Evolutionary conservation across 345 rosid species (phyloP).

Genomic region (Viola odorata): DNA sequence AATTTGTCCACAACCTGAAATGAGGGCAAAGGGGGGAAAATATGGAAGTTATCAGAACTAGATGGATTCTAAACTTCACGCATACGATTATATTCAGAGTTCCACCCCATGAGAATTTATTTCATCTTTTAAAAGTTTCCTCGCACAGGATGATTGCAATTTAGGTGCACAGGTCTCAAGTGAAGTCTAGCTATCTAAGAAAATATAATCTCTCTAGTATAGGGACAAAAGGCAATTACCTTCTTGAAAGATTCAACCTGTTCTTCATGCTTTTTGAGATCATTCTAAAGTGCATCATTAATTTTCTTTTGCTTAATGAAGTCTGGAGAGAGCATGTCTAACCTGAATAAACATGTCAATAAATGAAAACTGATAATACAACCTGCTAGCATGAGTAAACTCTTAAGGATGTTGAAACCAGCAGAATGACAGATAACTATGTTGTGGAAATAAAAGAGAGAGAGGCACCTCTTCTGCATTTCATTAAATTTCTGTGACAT

Average conservation of each 20-base stretch:
- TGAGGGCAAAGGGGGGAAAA: constrained; percentile 4
- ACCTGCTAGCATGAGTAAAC: too few species aligned
- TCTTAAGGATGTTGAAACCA: too few species aligned
- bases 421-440: too few species aligned
- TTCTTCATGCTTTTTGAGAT: constrained; percentile 55
- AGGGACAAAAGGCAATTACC: constrained; percentile 28
- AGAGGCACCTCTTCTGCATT: constrained; percentile 51
- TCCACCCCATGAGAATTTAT: neutral
- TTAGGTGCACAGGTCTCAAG: neutral
- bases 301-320: constrained; percentile 52
- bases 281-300: constrained; percentile 51
- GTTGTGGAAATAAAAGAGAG: too few species aligned
- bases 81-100: neutral
- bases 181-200: neutral
- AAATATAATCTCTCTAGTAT: too few species aligned
- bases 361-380: too few species aligned
- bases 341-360: constrained; percentile 31
- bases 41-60: constrained; percentile 3
- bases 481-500: constrained; percentile 56
- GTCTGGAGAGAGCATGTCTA: constrained; percentile 60
- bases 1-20: constrained; percentile 70
- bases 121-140: neutral
- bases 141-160: too few species aligned
- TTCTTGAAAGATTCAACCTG: constrained; percentile 48
- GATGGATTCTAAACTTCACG: neutral